These are phyloP conservation scores for Nitzschia sp. DNA, from an alignment of 108 stramenopile genomes.

Conservation along the genomic window DNA sequence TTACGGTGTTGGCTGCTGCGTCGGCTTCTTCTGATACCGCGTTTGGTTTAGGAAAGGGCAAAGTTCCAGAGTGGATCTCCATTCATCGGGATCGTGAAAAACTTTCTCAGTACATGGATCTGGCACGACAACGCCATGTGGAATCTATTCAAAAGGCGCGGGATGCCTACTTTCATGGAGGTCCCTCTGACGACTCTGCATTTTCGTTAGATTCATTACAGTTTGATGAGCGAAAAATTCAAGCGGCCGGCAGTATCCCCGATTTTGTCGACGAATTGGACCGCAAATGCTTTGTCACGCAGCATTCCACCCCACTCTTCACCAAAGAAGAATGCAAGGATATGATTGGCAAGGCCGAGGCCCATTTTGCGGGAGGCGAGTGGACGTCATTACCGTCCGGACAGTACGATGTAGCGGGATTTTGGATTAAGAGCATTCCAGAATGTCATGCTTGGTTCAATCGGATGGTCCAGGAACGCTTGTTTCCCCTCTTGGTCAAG, in stretches of 20 bases:
- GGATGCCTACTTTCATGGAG: slow-evolving; percentile 18
- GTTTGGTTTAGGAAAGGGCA: background rate
- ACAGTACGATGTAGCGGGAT: slow-evolving; percentile 53
- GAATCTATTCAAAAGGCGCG: slow-evolving; percentile 24
- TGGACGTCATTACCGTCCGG: slow-evolving; percentile 43
- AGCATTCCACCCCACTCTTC: slow-evolving; percentile 39
- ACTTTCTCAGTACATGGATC: slow-evolving; percentile 14
- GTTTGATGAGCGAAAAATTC: slow-evolving; percentile 14
- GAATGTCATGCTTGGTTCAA: slow-evolving; percentile 52
- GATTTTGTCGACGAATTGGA: slow-evolving; percentile 47
- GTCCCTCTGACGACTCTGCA: background rate
- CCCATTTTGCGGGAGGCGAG: slow-evolving; percentile 33
- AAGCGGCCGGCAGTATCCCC: slow-evolving; percentile 30
- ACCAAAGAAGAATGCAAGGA: slow-evolving; percentile 44
- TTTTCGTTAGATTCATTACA: background rate
- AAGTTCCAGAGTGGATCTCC: slow-evolving; percentile 29
- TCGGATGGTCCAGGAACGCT: slow-evolving; percentile 25
- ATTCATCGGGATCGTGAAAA: slow-evolving; percentile 14
- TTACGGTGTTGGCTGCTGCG: no score
- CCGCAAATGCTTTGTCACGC: slow-evolving; percentile 35
- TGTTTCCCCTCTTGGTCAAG: slow-evolving; percentile 50
- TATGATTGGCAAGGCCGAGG: slow-evolving; percentile 40
- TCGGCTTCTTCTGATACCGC: background rate
- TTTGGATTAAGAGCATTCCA: slow-evolving; percentile 55
- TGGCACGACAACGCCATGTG: slow-evolving; percentile 29